Evolutionary conservation across 2,329 filamentous ascomycete genomes (phyloP), one percentile per base, ranked within the genome.

Genomic region (Clarireedia homoeocarpa): DNA sequence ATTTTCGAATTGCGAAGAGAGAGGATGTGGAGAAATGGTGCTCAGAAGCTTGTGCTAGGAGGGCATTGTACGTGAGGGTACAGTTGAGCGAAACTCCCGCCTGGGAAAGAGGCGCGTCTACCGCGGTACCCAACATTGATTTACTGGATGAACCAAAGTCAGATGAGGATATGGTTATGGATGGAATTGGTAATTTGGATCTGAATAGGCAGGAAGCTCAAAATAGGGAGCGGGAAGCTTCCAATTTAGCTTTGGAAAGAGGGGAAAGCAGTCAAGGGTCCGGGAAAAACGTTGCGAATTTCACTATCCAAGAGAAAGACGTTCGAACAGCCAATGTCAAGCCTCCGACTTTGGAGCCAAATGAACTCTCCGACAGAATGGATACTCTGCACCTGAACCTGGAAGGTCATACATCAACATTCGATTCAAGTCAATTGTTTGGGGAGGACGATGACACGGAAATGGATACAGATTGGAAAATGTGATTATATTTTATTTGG

Each of bases 1-100:
- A 82, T 55, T 82, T 83, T 54, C 79, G 78, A 60, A 86, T 96
- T 48, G 83, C 95, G 26, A 79, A 82, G 58, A 82, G 79, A 53
- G 82, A 83, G 62, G 83, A 89, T 66, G 71, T 91, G 15, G 89
- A 94, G 72, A 87, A 85, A 71, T 99, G 91, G 89, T 99, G 94
- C 71, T 89, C 85, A 0, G 78, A 85, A 54, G 78, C 77, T 40
- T 99, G 94, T 72, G 88, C 88, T 2, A 81, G 83, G 61, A 80
- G 89, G 49, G 91, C 89, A 2, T 76, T 95, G 62, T 96, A 91
- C 71, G 78, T 97, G 64, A 89, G 91, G 67, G 88, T 95, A 24
- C 94, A 99, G 75, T 80, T 97, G 40, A 86, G 81, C 62, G 88
- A 94, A 67, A 85, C 87, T 60, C 89, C 91, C 0, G 89, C 88